phyloP scores from a whole-genome alignment of 1,284 basidiomycete genomes.

The Cutaneotrichosporon mucoides region DNA sequence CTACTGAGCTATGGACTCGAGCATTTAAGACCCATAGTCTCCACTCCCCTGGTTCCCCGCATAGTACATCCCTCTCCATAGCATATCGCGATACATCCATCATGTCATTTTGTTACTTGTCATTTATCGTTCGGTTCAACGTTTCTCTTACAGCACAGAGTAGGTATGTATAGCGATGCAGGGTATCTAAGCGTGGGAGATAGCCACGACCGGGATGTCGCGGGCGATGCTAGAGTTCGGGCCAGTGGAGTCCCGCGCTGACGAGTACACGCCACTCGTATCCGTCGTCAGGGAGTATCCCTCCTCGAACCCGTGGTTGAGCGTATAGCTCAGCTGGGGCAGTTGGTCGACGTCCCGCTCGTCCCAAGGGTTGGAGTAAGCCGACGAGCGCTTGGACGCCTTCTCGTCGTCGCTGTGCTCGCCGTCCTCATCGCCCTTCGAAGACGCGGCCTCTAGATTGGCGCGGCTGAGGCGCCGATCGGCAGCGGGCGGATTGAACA shows the following conservation, averaged over 20 bases:
- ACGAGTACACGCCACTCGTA: too few relatives aligned
- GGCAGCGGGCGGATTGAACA: slow-evolving; percentile 27
- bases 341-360: background rate
- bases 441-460: background rate
- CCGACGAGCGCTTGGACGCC: background rate
- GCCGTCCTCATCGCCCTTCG: background rate
- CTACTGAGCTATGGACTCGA: too few relatives aligned
- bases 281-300: background rate
- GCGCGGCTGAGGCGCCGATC: background rate
- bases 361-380: background rate
- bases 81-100: background rate
- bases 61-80: background rate
- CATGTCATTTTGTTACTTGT: background rate
- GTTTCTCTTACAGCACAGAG: too few relatives aligned
- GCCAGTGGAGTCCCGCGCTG: too few relatives aligned
- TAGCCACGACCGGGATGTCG: background rate
- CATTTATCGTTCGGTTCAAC: too few relatives aligned
- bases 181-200: slow-evolving; percentile 9
- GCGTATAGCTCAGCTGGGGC: background rate
- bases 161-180: slow-evolving; percentile 2
- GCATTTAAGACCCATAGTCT: too few relatives aligned
- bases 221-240: too few relatives aligned
- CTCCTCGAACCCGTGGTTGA: slow-evolving; percentile 6
- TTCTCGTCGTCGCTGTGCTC: background rate
- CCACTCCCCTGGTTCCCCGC: too few relatives aligned